Evolutionary conservation across 768 basidiomycete genomes (phyloP).

Genomic region (Lentinula raphanica): DNA sequence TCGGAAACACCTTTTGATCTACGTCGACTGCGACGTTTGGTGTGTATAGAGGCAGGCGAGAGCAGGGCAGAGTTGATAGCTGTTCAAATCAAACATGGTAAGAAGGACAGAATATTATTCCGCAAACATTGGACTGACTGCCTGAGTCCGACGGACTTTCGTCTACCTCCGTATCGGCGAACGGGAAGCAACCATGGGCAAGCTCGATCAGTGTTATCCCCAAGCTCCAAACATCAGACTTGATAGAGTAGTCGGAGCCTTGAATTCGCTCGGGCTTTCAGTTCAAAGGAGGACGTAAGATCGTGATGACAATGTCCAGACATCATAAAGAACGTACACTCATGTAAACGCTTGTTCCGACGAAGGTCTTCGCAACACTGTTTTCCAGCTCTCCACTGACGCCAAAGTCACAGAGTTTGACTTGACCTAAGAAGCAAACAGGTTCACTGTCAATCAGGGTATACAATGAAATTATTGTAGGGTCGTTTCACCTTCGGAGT

Average conservation of each 20-base stretch:
- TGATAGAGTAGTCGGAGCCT: slow-evolving; percentile 96
- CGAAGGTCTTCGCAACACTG: slow-evolving; percentile 97
- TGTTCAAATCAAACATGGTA: neutral
- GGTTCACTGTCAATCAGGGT: neutral
- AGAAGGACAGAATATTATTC: too few relatives aligned
- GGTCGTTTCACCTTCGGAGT: slow-evolving; percentile 69
- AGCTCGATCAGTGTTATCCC: slow-evolving; percentile 97
- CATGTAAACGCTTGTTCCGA: slow-evolving; percentile 99
- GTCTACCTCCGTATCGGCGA: slow-evolving; percentile 52
- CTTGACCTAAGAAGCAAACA: slow-evolving; percentile 21
- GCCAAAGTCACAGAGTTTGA: slow-evolving; percentile 99
- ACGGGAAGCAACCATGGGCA: slow-evolving; percentile 98
- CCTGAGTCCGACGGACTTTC: neutral
- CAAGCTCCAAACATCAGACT: slow-evolving; percentile 98
- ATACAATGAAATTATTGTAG: neutral
- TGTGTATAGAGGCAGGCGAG: slow-evolving; percentile 24
- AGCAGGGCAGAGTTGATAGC: neutral
- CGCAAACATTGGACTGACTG: neutral
- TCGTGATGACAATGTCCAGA: slow-evolving; percentile 24
- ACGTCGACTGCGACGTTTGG: slow-evolving; percentile 59
- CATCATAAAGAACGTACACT: slow-evolving; percentile 52
- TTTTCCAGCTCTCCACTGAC: slow-evolving; percentile 99
- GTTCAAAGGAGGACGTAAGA: slow-evolving; percentile 5
- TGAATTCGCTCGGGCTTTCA: slow-evolving; percentile 99
- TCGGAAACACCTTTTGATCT: slow-evolving; percentile 90